Percentiles rank a stretch among this genome's conserved stretches.
These are phyloP conservation scores for Zygosaccharomyces lentus DNA, from an alignment of 805 yeast genomes.

Conservation along the genomic window DNA sequence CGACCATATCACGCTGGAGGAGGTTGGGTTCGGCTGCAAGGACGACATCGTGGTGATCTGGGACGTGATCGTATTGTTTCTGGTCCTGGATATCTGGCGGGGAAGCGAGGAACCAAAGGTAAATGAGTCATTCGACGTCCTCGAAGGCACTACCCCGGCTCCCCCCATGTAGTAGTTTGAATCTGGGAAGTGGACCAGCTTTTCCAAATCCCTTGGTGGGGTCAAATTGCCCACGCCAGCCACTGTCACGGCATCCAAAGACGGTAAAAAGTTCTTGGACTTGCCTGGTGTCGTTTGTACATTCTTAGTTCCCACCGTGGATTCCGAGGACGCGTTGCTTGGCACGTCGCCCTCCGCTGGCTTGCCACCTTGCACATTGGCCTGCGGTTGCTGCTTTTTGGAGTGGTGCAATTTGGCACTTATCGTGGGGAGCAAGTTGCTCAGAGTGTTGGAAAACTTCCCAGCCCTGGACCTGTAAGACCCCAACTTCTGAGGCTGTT, in stretches of 20 bases:
- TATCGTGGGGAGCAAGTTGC: conserved; percentile 34
- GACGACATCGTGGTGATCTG: conserved; percentile 36
- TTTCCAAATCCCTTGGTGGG: conserved; percentile 30
- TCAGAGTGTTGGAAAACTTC: conserved; percentile 33
- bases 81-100: conserved; percentile 29
- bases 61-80: conserved; percentile 35
- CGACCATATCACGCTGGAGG: conserved; percentile 29
- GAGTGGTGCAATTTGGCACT: conserved; percentile 35
- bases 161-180: conserved; percentile 19
- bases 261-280: conserved; percentile 14
- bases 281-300: conserved; percentile 12
- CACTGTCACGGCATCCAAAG: conserved; percentile 20
- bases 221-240: conserved; percentile 22
- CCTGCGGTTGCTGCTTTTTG: conserved; percentile 14
- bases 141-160: conserved; percentile 16
- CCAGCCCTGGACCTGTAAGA: conserved; percentile 35
- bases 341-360: conserved; percentile 8
- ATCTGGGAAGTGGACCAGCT: conserved; percentile 28
- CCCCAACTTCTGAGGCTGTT: conserved; percentile 32
- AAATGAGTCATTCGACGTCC: conserved; percentile 32
- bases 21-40: conserved; percentile 18
- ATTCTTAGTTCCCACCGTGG: conserved; percentile 17
- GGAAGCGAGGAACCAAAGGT: conserved; percentile 18
- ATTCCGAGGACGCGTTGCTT: conserved; percentile 14
- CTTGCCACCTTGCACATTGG: conserved; percentile 1